phyloP scores from a whole-genome alignment of 192 early-diverging fungal genomes.

The Allomyces arbusculus region DNA sequence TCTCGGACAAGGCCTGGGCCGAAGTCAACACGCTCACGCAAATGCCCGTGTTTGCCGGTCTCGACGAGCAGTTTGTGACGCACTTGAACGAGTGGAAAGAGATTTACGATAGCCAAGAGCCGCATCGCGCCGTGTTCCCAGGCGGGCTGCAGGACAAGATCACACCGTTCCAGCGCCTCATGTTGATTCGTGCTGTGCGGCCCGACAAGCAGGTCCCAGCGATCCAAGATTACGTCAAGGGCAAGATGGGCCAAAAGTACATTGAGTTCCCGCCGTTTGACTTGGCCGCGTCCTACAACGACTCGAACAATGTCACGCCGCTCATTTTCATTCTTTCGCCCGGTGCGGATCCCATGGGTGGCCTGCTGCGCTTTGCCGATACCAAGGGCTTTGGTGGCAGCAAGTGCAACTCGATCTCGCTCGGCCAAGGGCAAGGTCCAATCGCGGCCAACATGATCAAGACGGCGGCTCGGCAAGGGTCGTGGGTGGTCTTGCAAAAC shows the following conservation, averaged over 20 bases:
- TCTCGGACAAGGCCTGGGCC: conserved; percentile 35
- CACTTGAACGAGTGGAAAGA: conserved; percentile 27
- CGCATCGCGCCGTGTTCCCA: conserved; percentile 17
- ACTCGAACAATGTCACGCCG: conserved; percentile 31
- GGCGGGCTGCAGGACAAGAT: conserved; percentile 17
- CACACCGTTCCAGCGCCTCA: conserved; percentile 28
- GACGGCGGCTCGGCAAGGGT: conserved; percentile 28
- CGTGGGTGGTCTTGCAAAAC: conserved; percentile 46
- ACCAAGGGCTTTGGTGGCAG: conserved; percentile 32
- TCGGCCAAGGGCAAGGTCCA: conserved; percentile 44
- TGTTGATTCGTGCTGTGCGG: conserved; percentile 26
- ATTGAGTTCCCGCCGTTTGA: conserved; percentile 45
- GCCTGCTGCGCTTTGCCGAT: conserved; percentile 40
- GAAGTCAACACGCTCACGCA: conserved; percentile 27
- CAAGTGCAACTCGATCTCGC: conserved; percentile 37
- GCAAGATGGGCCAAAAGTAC: conserved; percentile 42
- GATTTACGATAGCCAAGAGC: conserved; percentile 21
- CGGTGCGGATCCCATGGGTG: conserved; percentile 41
- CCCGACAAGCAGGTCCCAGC: conserved; percentile 29
- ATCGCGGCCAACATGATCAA: conserved; percentile 38
- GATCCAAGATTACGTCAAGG: conserved; percentile 35
- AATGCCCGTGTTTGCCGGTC: conserved; percentile 23
- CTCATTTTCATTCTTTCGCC: conserved; percentile 43
- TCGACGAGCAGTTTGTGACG: conserved; percentile 22
- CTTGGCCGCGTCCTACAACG: conserved; percentile 31